Percentiles rank a stretch among this genome's conserved stretches.
Evolutionary conservation across 2,329 filamentous ascomycete species (phyloP).

Genomic region (Claviceps arundinis): DNA sequence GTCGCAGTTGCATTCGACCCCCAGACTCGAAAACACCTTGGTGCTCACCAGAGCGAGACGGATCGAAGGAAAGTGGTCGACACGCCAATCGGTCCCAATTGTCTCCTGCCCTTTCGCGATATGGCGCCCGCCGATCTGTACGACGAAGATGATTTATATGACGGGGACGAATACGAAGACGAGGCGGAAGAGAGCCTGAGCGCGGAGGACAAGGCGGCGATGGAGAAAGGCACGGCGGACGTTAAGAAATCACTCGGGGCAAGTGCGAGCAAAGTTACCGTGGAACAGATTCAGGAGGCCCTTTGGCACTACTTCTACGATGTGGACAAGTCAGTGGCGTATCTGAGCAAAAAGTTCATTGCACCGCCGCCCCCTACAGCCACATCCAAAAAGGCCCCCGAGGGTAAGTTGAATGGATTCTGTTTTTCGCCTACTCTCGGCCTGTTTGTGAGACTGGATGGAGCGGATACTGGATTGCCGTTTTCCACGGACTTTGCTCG

Average conservation of each 20-base stretch:
- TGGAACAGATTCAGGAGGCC: slow-evolving; percentile 67
- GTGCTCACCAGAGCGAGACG: neutral
- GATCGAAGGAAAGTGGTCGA: neutral
- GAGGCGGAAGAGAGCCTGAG: slow-evolving; percentile 33
- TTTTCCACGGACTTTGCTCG: slow-evolving; percentile 5
- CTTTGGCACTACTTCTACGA: slow-evolving; percentile 97
- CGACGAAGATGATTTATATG: slow-evolving; percentile 33
- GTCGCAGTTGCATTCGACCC: neutral
- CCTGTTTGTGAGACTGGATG: slow-evolving; percentile 15
- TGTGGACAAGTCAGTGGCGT: slow-evolving; percentile 69
- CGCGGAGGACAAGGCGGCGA: slow-evolving; percentile 32
- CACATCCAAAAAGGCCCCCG: slow-evolving; percentile 26
- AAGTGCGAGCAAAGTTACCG: slow-evolving; percentile 41
- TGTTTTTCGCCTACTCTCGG: slow-evolving; percentile 17
- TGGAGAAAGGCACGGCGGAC: slow-evolving; percentile 52
- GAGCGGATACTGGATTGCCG: slow-evolving; percentile 18
- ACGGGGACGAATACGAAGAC: slow-evolving; percentile 34
- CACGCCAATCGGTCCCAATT: neutral
- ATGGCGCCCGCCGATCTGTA: slow-evolving; percentile 24
- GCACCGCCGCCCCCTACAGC: slow-evolving; percentile 17
- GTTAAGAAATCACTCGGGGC: slow-evolving; percentile 54
- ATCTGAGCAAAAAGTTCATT: slow-evolving; percentile 55
- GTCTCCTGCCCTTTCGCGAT: neutral
- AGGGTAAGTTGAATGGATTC: slow-evolving; percentile 27
- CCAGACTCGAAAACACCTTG: neutral